These are phyloP conservation scores for Aureobasidium sp. DNA, from an alignment of 2,329 filamentous ascomycete genomes.

Conservation along the genomic window DNA sequence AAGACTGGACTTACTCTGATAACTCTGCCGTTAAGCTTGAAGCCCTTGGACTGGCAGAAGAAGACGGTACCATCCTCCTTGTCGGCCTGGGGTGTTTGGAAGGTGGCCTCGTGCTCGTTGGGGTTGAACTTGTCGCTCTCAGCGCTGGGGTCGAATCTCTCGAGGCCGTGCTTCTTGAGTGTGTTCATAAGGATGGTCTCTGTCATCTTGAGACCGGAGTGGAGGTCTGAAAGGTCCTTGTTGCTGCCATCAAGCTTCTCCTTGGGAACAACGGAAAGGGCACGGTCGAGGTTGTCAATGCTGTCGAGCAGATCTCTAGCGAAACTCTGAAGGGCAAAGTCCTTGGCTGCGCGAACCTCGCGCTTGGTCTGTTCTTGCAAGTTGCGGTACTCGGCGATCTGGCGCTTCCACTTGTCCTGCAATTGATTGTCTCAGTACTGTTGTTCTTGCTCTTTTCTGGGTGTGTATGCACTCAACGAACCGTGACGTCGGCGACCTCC, in stretches of 20 bases:
- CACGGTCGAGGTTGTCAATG: conserved; percentile 95
- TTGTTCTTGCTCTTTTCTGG: background rate
- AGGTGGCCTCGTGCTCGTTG: conserved; percentile 92
- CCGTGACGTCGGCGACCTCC: conserved; percentile 79
- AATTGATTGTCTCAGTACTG: conserved; percentile 8
- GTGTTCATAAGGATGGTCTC: conserved; percentile 81
- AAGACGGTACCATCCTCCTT: conserved; percentile 91
- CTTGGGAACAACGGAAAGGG: conserved; percentile 68
- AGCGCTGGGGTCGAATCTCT: conserved; percentile 70
- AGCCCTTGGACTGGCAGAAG: conserved; percentile 91
- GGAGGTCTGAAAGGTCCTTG: conserved; percentile 70
- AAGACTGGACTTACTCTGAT: conserved; percentile 50
- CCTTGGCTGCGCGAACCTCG: conserved; percentile 77
- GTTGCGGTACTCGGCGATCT: conserved; percentile 94
- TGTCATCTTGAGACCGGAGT: conserved; percentile 92
- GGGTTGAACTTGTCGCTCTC: conserved; percentile 85
- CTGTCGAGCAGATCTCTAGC: conserved; percentile 90
- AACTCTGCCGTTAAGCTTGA: conserved; percentile 83
- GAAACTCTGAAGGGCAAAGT: conserved; percentile 92
- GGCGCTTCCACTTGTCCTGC: conserved; percentile 90
- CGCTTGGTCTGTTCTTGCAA: conserved; percentile 90
- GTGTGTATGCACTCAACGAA: conserved; percentile 34
- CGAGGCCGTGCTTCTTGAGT: conserved; percentile 87
- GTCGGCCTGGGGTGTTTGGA: conserved; percentile 79
- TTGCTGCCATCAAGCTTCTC: conserved; percentile 60